Conservation (phyloP, 1,139 yeast species). For the Blastobotrys apis region DNA sequence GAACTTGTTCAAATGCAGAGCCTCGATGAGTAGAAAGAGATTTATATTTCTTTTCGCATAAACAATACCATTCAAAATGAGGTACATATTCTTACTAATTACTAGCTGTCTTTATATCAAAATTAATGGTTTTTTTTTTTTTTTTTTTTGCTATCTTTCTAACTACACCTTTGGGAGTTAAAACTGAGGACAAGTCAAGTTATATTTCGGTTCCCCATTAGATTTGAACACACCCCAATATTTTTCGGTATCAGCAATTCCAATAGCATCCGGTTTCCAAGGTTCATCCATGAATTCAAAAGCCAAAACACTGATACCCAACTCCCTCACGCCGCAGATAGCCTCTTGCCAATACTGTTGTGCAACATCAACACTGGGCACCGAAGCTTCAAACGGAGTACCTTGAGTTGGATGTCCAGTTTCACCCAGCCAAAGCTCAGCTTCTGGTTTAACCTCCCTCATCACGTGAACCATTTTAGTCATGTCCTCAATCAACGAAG, state of each 20-base stretch:
- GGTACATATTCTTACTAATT: too few relatives aligned
- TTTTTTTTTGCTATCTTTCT: neutral
- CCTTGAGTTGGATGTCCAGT: conserved; percentile 98
- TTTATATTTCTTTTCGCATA: neutral
- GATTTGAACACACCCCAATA: conserved; percentile 87
- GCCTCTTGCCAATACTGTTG: conserved; percentile 78
- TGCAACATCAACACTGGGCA: conserved; percentile 71
- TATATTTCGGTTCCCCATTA: conserved; percentile 39
- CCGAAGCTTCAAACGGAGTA: conserved; percentile 49
- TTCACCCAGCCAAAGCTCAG: conserved; percentile 94
- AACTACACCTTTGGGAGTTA: too few relatives aligned
- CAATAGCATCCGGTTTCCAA: conserved; percentile 91
- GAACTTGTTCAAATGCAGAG: conserved; percentile 41
- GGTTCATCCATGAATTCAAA: conserved; percentile 95
- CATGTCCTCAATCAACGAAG: conserved; percentile 90
- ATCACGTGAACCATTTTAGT: conserved; percentile 91
- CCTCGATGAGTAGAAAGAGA: conserved; percentile 23
- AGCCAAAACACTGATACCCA: conserved; percentile 90
- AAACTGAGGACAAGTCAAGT: conserved; percentile 17
- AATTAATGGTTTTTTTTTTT: conserved; percentile 48
- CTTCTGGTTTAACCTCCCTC: conserved; percentile 78
- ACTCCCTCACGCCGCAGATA: conserved; percentile 85
- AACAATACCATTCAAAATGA: too few relatives aligned
- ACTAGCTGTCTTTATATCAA: neutral
- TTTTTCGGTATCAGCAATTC: conserved; percentile 76